A percentile compares a stretch with the other conserved stretches of the same genome.
phyloP scores from a whole-genome alignment of 1,284 basidiomycete species.

The Trichosporon inkin region DNA sequence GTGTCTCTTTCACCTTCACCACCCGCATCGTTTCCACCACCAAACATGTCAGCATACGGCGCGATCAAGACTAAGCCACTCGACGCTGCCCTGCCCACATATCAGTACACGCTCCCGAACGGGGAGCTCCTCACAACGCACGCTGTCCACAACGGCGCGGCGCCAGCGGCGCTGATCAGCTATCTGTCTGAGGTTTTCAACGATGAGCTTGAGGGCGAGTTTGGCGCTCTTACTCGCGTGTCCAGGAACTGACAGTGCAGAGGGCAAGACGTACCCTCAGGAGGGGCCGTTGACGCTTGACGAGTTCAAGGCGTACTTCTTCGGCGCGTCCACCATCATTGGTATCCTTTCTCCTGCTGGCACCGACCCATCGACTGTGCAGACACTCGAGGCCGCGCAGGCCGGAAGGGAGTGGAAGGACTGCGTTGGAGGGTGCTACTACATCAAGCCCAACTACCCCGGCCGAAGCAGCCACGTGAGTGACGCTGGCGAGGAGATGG shows the following conservation, averaged over 20 bases:
- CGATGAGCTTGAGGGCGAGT: constrained; percentile 62
- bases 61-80: constrained; percentile 43
- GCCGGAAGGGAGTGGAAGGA: constrained; percentile 60
- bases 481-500: constrained; percentile 16
- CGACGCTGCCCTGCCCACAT: constrained; percentile 46
- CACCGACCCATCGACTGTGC: constrained; percentile 23
- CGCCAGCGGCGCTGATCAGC: constrained; percentile 58
- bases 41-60: constrained; percentile 53
- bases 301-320: constrained; percentile 65
- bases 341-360: constrained; percentile 55
- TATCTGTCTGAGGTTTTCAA: constrained; percentile 65
- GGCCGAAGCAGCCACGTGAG: constrained; percentile 87
- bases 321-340: constrained; percentile 69
- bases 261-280: constrained; percentile 77
- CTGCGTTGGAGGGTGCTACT: constrained; percentile 73
- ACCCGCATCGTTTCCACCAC: too few relatives aligned
- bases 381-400: constrained; percentile 32
- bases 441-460: constrained; percentile 87
- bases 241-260: constrained; percentile 22
- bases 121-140: constrained; percentile 55
- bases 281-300: constrained; percentile 59
- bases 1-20: background rate
- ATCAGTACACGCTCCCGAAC: constrained; percentile 36
- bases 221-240: background rate
- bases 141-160: constrained; percentile 59